Evolutionary conservation across 2,329 filamentous ascomycete species (phyloP), one percentile per base, ranked within the genome.

Genomic region (Thielaviopsis populi): DNA sequence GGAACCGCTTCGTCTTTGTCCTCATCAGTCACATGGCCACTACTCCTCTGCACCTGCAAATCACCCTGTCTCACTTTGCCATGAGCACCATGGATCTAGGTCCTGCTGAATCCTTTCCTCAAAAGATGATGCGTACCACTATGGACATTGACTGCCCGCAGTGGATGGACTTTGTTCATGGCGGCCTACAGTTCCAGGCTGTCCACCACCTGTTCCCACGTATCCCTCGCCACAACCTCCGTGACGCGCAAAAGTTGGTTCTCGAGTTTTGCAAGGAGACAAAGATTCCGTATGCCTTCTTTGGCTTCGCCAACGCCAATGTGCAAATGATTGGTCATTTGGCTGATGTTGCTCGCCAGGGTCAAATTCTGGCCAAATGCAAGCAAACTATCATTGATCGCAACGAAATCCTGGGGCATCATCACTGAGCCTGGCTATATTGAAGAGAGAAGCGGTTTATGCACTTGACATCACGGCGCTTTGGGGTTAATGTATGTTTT

Each of bases 71-170:
- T 1, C 91, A 96, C 74, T 96, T 95, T 74, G 89, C 89, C 68
- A 96, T 95, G 91, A 92, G 88, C 69, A 96, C 91, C 0, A 82
- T 88, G 11, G 89, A 96, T 69, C 79, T 96, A 13, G 91, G 91
- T 0, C 84, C 87, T 1, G 79, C 85, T 61, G 91, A 96, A 72
- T 94, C 88, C 0, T 96, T 96, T 73, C 84, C 91, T 0, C 90
- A 95, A 74, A 88, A 86, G 73, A 94, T 95, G 86, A 79, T 96
- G 56, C 85, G 91, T 68, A 96, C 91, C 0, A 95, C 91, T 13
- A 95, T 96, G 90, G 90, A 95, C 68, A 85, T 95, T 24, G 89
- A 94, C 71, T 95, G 90, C 71, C 89, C 90, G 0, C 78, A 81
- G 13, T 95, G 91, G 90, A 78, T 95, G 13, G 90, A 95, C 71